Conservation (phyloP, 2,329 filamentous ascomycete species). For the Dactylellina leptospora region DNA sequence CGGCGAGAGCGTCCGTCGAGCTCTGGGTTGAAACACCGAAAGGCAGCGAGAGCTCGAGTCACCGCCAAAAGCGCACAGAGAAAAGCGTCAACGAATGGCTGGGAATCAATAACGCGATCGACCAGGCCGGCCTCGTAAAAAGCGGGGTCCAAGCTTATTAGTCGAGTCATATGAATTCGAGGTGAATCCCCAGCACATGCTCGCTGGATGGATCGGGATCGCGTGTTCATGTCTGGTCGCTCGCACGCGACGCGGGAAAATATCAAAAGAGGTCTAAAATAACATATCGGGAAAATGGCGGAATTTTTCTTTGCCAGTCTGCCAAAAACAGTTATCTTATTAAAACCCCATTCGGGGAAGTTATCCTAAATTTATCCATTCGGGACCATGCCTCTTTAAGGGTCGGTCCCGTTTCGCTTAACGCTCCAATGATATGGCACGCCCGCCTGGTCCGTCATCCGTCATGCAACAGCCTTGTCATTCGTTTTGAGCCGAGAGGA, state of each 20-base stretch:
- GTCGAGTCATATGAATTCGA: not conserved
- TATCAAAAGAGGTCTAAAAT: not conserved
- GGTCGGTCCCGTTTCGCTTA: constrained; percentile 53
- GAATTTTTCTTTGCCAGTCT: no score
- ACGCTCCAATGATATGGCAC: constrained; percentile 51
- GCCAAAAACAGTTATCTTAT: constrained; percentile 19
- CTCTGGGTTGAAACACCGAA: constrained; percentile 23
- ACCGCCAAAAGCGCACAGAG: constrained; percentile 46
- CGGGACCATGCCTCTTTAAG: constrained; percentile 43
- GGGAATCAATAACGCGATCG: constrained; percentile 31
- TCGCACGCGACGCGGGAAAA: constrained; percentile 38
- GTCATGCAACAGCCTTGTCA: constrained; percentile 52
- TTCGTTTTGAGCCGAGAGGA: constrained; percentile 46
- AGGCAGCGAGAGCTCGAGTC: constrained; percentile 36
- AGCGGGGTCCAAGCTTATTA: not conserved
- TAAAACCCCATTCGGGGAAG: constrained; percentile 30
- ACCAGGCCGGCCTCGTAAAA: not conserved
- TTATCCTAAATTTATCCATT: constrained; percentile 45
- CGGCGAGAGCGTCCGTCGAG: constrained; percentile 32
- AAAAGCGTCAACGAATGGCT: constrained; percentile 30
- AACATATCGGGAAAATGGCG: constrained; percentile 12
- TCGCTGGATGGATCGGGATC: constrained; percentile 21
- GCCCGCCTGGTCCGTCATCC: constrained; percentile 40
- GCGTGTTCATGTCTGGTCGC: constrained; percentile 26
- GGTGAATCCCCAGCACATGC: constrained; percentile 16